phyloP scores from a whole-genome alignment of 106 monocot species.

The Amphibolis antarctica region DNA sequence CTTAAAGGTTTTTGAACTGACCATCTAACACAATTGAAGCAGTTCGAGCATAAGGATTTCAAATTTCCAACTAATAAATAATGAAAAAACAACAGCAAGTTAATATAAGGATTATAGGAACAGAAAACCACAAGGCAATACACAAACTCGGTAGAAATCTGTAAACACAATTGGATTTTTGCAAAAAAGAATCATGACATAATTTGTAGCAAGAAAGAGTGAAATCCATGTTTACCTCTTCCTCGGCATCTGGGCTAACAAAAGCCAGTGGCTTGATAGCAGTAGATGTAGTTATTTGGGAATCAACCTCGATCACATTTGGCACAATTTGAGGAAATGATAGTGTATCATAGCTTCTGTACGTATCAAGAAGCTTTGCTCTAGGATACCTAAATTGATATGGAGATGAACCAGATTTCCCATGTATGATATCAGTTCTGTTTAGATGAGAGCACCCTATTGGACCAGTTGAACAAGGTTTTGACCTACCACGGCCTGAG shows the following conservation, averaged over 20 bases:
- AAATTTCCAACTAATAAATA: no score
- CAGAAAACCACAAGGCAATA: no score
- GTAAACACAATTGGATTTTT: no score
- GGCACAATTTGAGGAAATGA: constrained; percentile 27
- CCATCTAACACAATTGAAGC: no score
- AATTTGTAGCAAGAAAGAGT: no score
- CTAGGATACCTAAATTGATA: constrained; percentile 67
- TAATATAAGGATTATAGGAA: no score
- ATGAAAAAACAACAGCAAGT: no score
- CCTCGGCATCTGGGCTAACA: constrained; percentile 48
- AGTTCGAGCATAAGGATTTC: no score
- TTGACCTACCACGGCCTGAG: constrained; percentile 73
- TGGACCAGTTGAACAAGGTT: constrained; percentile 24
- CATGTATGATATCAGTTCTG: constrained; percentile 15
- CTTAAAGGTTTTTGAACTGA: no score
- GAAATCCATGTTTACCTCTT: constrained; percentile 36
- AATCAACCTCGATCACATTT: constrained; percentile 37
- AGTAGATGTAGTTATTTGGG: constrained; percentile 38
- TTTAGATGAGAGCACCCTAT: constrained; percentile 55
- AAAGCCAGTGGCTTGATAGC: constrained; percentile 53
- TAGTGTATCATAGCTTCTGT: constrained; percentile 40
- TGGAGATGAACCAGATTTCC: constrained; percentile 13
- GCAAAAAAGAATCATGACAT: no score
- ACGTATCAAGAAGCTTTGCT: constrained; percentile 95
- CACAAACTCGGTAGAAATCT: no score